Evolutionary conservation across 1,284 basidiomycete species (phyloP), one percentile per base, ranked within the genome.

Genomic region (Trametes sp.): DNA sequence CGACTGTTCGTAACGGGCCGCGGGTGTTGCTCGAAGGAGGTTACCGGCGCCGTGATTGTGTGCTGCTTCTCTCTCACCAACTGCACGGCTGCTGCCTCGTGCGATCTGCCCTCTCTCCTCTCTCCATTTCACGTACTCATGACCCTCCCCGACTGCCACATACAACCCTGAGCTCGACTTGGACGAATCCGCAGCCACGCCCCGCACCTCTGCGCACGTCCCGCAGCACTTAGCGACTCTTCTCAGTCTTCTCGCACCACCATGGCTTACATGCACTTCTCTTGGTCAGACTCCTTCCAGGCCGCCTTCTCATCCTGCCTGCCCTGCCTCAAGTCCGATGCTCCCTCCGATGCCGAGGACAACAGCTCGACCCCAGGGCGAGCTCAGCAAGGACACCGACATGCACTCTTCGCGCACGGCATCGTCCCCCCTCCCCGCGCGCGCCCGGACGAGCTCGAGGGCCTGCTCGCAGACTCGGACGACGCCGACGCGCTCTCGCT

Each of bases 401-500:
- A 26, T 16, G 45, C 45, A 14, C 45, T 46, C 21, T 61, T 69
- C 51, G 65, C 70, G 62, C 74, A 77, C 68, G 72, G 53, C 52
- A 42, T 69, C 57, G 73, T 74, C 54, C 78, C 63, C 75, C 78
- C 69, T 73, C 74, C 76, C n/a, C 79, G 81, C 29, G 78, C 80
- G 29, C 78, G 80, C 42, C 75, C 81, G 14, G 85, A 85, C 69
- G 87, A 88, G 70, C 84, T 89, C 44, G 83, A 87, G 62, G 82
- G 86, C 21, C 81, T 89, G 21, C 80, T 89, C 9, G 76, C 76
- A 14, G 79, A 80, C 75, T 78, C 79, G 0, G 82, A 84, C 64
- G 88, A 89, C 62, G 84, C 81, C 14, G 86, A 88, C 67, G 81
- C 82, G 16, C 79, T 89, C 57, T 90, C 89, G 0, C 72, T 91